Evolutionary conservation across 192 early-diverging fungal species (phyloP).

Genomic region (Gryganskiella cystojenkinii): DNA sequence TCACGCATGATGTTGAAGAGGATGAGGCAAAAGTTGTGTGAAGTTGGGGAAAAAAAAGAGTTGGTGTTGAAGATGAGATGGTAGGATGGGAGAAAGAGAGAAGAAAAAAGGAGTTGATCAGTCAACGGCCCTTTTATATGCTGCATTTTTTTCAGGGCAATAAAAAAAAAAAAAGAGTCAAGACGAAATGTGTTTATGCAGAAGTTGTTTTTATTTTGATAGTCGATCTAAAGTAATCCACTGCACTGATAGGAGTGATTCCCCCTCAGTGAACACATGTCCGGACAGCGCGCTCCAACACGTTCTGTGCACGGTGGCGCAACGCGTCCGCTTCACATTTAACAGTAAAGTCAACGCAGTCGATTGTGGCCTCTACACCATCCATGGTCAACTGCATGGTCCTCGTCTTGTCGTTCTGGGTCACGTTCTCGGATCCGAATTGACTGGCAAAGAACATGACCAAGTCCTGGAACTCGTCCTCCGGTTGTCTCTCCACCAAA

Average conservation of each 20-base stretch:
- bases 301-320: slow-evolving; percentile 42
- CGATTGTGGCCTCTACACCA: slow-evolving; percentile 26
- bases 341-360: slow-evolving; percentile 28
- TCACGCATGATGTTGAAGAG: neutral
- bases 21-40: neutral
- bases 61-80: no score
- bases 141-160: no score
- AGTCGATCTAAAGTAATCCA: no score
- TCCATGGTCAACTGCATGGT: slow-evolving; percentile 32
- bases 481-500: slow-evolving; percentile 19
- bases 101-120: neutral
- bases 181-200: no score
- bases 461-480: slow-evolving; percentile 42
- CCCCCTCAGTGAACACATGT: slow-evolving; percentile 37
- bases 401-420: slow-evolving; percentile 19
- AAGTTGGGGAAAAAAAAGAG: neutral
- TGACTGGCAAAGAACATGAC: slow-evolving; percentile 50
- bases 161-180: no score
- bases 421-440: slow-evolving; percentile 43
- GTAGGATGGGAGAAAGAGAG: neutral
- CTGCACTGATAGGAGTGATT: no score
- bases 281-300: slow-evolving; percentile 42
- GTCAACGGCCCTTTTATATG: no score
- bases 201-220: no score
- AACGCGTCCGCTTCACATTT: slow-evolving; percentile 41